Percentiles rank a stretch among this genome's conserved stretches.
These are phyloP conservation scores for Colletotrichum eremochloae DNA, from an alignment of 2,329 filamentous ascomycete species.

Conservation along the genomic window DNA sequence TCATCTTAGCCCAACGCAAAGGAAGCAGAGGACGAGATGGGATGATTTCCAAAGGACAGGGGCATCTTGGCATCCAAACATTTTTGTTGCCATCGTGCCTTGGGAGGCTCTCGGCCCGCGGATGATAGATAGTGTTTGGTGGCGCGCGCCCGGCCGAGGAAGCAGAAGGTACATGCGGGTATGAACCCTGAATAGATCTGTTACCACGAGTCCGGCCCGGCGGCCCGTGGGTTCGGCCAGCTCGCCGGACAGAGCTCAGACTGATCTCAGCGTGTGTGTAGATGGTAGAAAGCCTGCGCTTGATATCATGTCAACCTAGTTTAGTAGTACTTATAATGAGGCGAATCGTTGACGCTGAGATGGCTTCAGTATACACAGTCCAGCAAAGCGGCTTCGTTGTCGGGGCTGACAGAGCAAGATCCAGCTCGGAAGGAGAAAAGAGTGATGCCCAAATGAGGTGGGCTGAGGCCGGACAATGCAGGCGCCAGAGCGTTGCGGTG, in stretches of 20 bases:
- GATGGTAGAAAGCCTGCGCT: not conserved
- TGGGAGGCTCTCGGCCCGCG: not conserved
- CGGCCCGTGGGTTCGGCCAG: not conserved
- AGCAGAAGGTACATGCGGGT: not conserved
- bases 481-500: constrained; percentile 29
- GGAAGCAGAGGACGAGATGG: not conserved
- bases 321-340: not conserved
- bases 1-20: not conserved
- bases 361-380: not conserved
- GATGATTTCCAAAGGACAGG: not conserved
- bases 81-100: not conserved
- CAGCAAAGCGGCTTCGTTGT: not conserved
- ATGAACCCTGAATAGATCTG: not conserved
- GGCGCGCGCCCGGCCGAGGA: not conserved
- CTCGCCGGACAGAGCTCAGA: not conserved
- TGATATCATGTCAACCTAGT: not conserved
- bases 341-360: not conserved
- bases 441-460: not conserved
- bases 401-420: not conserved
- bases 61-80: not conserved
- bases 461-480: constrained; percentile 18
- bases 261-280: not conserved
- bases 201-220: not conserved
- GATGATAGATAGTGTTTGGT: not conserved
- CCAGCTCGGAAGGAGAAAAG: not conserved